Evolutionary conservation across 1,284 basidiomycete species (phyloP).

Genomic region (Thelephora terrestris): DNA sequence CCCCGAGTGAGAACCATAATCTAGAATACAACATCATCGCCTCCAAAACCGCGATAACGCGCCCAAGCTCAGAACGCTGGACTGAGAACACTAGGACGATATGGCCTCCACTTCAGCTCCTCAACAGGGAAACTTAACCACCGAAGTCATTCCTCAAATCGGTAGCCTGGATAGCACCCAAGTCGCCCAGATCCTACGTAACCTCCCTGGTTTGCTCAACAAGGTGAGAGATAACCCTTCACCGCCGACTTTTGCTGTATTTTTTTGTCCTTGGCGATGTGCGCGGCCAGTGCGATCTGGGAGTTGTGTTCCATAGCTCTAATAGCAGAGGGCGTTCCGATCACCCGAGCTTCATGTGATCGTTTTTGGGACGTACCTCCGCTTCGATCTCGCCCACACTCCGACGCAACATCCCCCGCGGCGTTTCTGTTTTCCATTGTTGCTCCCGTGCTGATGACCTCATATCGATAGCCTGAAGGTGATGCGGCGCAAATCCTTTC

Average conservation of each 20-base stretch:
- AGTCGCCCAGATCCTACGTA: background rate
- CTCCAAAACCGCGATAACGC: background rate
- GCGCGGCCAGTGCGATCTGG: background rate
- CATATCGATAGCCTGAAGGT: background rate
- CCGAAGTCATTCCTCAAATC: background rate
- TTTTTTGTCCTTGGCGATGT: no score
- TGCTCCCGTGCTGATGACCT: background rate
- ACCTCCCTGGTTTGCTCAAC: background rate
- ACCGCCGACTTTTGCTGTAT: no score
- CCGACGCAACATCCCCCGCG: background rate
- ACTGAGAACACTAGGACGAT: no score
- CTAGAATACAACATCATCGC: background rate
- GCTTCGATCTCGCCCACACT: background rate
- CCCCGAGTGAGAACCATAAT: background rate
- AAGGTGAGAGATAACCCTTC: background rate
- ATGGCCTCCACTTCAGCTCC: no score
- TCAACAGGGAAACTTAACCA: background rate
- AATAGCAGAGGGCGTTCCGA: background rate
- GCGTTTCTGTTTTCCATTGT: background rate
- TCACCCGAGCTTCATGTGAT: background rate
- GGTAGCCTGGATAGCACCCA: background rate
- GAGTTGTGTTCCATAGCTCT: background rate
- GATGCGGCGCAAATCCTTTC: background rate
- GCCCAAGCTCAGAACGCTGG: no score
- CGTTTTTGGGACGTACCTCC: background rate